Percentiles rank a stretch among this genome's conserved stretches.
phyloP scores from a whole-genome alignment of 352 stramenopile species.

The Phytophthora uliginosa region DNA sequence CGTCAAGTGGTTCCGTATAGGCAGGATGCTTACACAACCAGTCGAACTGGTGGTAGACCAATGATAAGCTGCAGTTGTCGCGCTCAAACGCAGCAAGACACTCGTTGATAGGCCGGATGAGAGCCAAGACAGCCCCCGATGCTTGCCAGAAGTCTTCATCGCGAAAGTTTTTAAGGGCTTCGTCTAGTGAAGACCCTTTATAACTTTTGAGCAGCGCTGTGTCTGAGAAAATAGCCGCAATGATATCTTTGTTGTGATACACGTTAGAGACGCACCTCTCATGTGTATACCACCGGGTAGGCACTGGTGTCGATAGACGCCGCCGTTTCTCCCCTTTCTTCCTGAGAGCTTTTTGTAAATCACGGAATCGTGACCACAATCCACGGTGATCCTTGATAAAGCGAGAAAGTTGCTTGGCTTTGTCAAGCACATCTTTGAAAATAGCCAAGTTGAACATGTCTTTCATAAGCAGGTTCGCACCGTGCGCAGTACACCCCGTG shows the following conservation, averaged over 20 bases:
- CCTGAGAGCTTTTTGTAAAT: background rate
- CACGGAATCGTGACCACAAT: slow-evolving; percentile 9
- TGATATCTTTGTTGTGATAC: slow-evolving; percentile 1
- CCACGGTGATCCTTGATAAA: slow-evolving; percentile 8
- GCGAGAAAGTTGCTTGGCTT: background rate
- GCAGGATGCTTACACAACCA: slow-evolving; percentile 3
- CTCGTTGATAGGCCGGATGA: slow-evolving; percentile 9
- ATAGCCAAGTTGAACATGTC: slow-evolving; percentile 15
- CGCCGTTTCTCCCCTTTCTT: slow-evolving; percentile 2
- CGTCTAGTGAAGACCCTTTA: background rate
- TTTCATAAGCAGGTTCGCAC: slow-evolving; percentile 31
- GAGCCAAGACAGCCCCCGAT: background rate
- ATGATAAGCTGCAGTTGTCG: slow-evolving; percentile 22
- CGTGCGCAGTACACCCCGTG: slow-evolving; percentile 15
- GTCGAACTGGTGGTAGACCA: slow-evolving; percentile 22
- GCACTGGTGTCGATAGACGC: slow-evolving; percentile 4
- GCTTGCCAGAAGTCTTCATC: slow-evolving; percentile 8
- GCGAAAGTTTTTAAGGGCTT: background rate
- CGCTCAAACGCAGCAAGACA: slow-evolving; percentile 21
- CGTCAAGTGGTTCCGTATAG: background rate
- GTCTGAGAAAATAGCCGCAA: slow-evolving; percentile 8
- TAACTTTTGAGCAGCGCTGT: slow-evolving; percentile 5
- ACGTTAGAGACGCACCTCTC: slow-evolving; percentile 17
- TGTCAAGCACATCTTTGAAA: slow-evolving; percentile 1
- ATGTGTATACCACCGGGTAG: slow-evolving; percentile 22